These are phyloP conservation scores for Penium margaritaceum DNA, from an alignment of 139 green algal species.

Conservation along the genomic window DNA sequence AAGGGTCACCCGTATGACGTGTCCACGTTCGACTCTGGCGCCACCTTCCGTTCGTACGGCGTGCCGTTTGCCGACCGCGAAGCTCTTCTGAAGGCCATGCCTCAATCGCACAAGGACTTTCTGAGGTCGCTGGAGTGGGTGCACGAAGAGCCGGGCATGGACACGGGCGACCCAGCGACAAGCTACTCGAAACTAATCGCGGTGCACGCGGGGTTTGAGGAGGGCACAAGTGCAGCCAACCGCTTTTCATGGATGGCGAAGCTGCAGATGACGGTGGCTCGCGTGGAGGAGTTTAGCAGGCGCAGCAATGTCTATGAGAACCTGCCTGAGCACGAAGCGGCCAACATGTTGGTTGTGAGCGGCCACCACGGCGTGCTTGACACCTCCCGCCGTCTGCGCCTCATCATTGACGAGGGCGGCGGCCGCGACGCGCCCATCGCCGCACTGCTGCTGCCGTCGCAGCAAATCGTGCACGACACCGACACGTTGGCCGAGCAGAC, in stretches of 20 bases:
- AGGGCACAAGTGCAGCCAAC: background rate
- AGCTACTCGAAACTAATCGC: slow-evolving; percentile 44
- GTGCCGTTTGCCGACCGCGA: slow-evolving; percentile 35
- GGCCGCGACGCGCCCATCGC: slow-evolving; percentile 27
- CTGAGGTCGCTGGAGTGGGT: slow-evolving; percentile 38
- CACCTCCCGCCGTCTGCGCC: slow-evolving; percentile 1
- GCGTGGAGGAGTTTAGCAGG: slow-evolving; percentile 34
- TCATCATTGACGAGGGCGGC: slow-evolving; percentile 46
- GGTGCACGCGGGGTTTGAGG: slow-evolving; percentile 44
- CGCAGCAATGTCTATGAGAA: slow-evolving; percentile 36
- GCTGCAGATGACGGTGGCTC: slow-evolving; percentile 9
- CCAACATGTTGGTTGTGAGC: slow-evolving; percentile 30
- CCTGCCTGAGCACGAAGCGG: slow-evolving; percentile 24
- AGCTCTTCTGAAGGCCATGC: slow-evolving; percentile 29
- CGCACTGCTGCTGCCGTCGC: slow-evolving; percentile 30
- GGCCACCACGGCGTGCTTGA: slow-evolving; percentile 42
- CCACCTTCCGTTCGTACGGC: slow-evolving; percentile 43
- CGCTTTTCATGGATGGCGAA: no score
- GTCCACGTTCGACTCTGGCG: slow-evolving; percentile 35
- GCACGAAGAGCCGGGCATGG: slow-evolving; percentile 30
- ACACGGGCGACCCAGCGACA: slow-evolving; percentile 34
- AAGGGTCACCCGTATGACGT: slow-evolving; percentile 3
- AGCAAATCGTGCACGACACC: slow-evolving; percentile 29
- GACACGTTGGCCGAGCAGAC: no score
- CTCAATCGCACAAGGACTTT: slow-evolving; percentile 45